Base-by-base conservation (phyloP, 1,284 basidiomycete species). In the Irpex sp. region DNA sequence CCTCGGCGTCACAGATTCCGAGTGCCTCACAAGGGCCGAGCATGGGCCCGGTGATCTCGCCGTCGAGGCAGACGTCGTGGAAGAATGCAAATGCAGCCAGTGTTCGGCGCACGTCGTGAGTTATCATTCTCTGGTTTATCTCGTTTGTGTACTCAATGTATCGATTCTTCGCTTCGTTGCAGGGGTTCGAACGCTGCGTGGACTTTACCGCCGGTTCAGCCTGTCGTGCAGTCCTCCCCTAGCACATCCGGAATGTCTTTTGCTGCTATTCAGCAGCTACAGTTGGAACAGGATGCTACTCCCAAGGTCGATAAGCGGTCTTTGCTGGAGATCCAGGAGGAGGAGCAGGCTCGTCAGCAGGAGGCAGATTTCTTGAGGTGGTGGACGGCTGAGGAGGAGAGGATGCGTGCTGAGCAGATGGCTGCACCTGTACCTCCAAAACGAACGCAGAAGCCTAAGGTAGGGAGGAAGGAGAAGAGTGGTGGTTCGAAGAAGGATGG, bases 381-480 rank as follows among this genome's bases (percentile, higher is more conserved):
- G 94, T 96, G 94, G 93, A 79, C 85, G 1, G 86, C 82, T 4
- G 93, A 96, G 73, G 91, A 95, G 75, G 87, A 86, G 65, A 80
- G 90, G 9, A 74, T 91, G 8, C 79, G 77, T 60, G 68, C 78
- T 48, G 83, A 86, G 72, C 76, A 78, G 34, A 69, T 65, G 60
- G 67, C 63, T 15, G 56, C 38, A 9, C 26, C 56, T 15, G 13
- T 38, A 4, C 15, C 48, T 2, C 19, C 31, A 3, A 31, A 38
- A 3, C 21, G 40, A 8, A 4, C 11, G 1, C 40, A 47, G 40
- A 47, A 13, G 9, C 40, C 40, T 47, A 47, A 15, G 40, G 40
- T 47, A n/a, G 40, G 40, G 1, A 34, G 6, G n/a, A 47, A 47
- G 40, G 40, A 47, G 11, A 47, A 47, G n/a, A 15, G 5, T 4